These are phyloP conservation scores for Leucocoprinus sp. DNA, from an alignment of 768 basidiomycete genomes.

Conservation along the genomic window DNA sequence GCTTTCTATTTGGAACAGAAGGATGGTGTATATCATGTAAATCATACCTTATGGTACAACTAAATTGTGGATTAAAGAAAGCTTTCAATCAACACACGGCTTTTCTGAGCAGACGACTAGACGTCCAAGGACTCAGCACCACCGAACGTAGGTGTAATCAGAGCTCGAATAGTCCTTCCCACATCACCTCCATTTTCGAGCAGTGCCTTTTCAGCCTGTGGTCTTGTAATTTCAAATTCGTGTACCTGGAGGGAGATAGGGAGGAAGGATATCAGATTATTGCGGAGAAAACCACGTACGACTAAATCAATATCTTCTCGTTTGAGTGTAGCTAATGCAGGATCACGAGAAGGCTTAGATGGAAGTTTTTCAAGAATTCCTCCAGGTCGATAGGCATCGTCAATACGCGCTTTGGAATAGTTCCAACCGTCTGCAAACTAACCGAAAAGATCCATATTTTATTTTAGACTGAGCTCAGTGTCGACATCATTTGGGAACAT, in stretches of 20 bases:
- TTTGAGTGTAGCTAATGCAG: constrained; percentile 30
- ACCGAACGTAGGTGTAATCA: constrained; percentile 20
- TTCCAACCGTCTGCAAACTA: constrained; percentile 61
- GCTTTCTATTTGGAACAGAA: no score
- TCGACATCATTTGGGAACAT: neutral
- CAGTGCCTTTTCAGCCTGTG: constrained; percentile 52
- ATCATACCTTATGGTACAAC: no score
- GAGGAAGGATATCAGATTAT: neutral
- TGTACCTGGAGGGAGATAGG: constrained; percentile 32
- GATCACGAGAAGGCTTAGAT: constrained; percentile 38
- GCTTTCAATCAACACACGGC: no score
- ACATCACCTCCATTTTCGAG: constrained; percentile 46
- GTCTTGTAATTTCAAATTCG: constrained; percentile 55
- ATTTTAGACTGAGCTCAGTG: neutral
- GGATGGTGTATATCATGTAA: no score
- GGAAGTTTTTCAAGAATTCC: constrained; percentile 50
- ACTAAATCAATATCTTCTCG: constrained; percentile 60
- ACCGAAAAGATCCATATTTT: neutral
- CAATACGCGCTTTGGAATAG: constrained; percentile 60
- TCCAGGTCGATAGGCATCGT: constrained; percentile 52
- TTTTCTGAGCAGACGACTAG: no score
- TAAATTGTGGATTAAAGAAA: no score
- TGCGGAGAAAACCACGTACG: constrained; percentile 27
- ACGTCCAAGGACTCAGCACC: no score
- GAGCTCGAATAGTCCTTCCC: constrained; percentile 37